Percentiles rank a stretch among this genome's conserved stretches.
Evolutionary conservation across 23 red algal species (phyloP).

Genomic region (Cyanidioschyzon merolae): DNA sequence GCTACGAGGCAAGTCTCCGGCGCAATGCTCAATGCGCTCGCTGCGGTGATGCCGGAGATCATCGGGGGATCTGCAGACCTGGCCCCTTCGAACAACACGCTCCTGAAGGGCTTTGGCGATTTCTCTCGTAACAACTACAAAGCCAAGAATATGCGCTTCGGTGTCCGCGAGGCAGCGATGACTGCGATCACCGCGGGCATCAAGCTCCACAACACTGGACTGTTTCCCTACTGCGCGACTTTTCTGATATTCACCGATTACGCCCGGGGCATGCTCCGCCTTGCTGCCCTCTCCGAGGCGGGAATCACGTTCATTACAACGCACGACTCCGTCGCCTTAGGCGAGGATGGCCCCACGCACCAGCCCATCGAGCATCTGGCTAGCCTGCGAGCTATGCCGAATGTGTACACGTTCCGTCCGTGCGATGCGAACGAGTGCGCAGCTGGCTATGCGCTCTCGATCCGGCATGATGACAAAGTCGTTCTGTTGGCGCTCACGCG

Average conservation of each 20-base stretch:
- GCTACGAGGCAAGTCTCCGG: slow-evolving; percentile 76
- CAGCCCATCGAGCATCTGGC: slow-evolving; percentile 94
- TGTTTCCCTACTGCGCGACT: slow-evolving; percentile 76
- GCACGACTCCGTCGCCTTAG: slow-evolving; percentile 78
- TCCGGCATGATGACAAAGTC: slow-evolving; percentile 26
- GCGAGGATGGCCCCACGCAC: slow-evolving; percentile 92
- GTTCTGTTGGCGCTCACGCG: slow-evolving; percentile 51
- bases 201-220: slow-evolving; percentile 28
- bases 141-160: slow-evolving; percentile 68
- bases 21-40: slow-evolving; percentile 54
- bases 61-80: slow-evolving; percentile 87
- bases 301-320: slow-evolving; percentile 74
- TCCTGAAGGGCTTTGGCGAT: slow-evolving; percentile 45
- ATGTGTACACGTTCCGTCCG: slow-evolving; percentile 59
- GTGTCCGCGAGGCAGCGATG: slow-evolving; percentile 91
- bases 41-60: slow-evolving; percentile 41
- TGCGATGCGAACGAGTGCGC: slow-evolving; percentile 59
- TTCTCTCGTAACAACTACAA: slow-evolving; percentile 22
- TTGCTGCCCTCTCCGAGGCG: slow-evolving; percentile 55
- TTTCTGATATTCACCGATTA: slow-evolving; percentile 98
- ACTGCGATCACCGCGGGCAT: slow-evolving; percentile 66
- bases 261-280: slow-evolving; percentile 69
- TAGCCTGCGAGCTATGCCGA: slow-evolving; percentile 87
- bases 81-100: slow-evolving; percentile 68
- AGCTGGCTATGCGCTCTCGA: slow-evolving; percentile 48